Base-by-base conservation (phyloP, 2,329 filamentous ascomycete genomes). In the Huntiella bhutanensis region DNA sequence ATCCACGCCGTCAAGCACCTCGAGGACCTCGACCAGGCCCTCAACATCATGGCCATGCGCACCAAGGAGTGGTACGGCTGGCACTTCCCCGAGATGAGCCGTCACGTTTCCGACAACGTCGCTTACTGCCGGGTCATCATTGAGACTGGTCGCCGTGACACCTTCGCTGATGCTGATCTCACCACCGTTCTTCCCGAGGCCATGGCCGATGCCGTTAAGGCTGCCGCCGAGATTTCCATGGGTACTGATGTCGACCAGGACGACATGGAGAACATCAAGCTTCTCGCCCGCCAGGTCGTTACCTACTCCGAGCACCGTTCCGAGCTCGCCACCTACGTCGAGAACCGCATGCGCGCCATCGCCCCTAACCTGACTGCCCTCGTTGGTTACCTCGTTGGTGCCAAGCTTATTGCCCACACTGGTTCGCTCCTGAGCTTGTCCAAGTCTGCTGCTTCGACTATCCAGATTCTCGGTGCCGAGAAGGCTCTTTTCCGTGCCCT, bases 61-160 rank as follows among this genome's bases (percentile, higher is more conserved):
- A 86, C 95, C 52, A 96, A 96, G 77, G 91, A 98, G 65, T 98
- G 91, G 91, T 98, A 98, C 61, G 91, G 91, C 58, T 98, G 91
- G 91, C 91, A 96, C 66, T 98, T 96, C 70, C 91, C 91, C 36
- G 91, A 98, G 69, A 78, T 98, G 73, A 87, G 84, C 59, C 88
- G 87, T 67, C 94, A 96, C 59, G 73, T 95, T 55, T 92, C 92
- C 63, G 91, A 98, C 71, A 98, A 98, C 66, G 68, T 94, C 52
- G 87, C 87, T 53, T 98, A 94, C 61, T 79, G 87, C 50, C 80
- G 80, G 54, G 79, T 98, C 49, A 85, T 98, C 49, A 67, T 94
- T 43, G 75, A 80, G 53, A 83, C 93, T 69, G 91, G 91, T 55
- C 84, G 92, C 73, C 81, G 91, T 53, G 77, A 80, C 53, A 86